Percentiles rank a stretch among this genome's conserved stretches.
Conservation (phyloP, 768 basidiomycete genomes). For the Cyclocybe cylindracea region DNA sequence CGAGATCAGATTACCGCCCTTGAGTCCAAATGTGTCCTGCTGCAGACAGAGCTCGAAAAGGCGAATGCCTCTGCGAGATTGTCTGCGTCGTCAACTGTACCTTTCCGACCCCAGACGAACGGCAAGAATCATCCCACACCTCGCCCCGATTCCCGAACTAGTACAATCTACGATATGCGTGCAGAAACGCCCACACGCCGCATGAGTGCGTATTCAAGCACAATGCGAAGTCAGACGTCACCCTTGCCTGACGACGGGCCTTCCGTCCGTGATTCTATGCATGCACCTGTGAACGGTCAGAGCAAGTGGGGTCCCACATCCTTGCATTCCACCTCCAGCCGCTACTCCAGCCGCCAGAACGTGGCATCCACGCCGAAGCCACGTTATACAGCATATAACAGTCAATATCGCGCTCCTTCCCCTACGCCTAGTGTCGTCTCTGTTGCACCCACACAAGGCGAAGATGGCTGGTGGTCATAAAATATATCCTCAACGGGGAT, state of each 20-base stretch:
- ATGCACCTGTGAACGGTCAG: slow-evolving; percentile 38
- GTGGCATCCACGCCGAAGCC: slow-evolving; percentile 38
- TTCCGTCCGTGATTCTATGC: slow-evolving; percentile 77
- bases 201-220: slow-evolving; percentile 26
- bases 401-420: slow-evolving; percentile 46
- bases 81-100: slow-evolving; percentile 27
- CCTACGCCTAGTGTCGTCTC: slow-evolving; percentile 81
- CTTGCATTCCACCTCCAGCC: slow-evolving; percentile 34
- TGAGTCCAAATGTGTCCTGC: slow-evolving; percentile 56
- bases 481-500: background rate
- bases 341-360: slow-evolving; percentile 30
- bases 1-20: slow-evolving; percentile 66
- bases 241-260: slow-evolving; percentile 45
- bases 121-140: slow-evolving; percentile 45
- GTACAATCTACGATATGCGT: slow-evolving; percentile 57
- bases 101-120: slow-evolving; percentile 43
- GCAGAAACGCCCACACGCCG: slow-evolving; percentile 52
- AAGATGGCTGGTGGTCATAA: slow-evolving; percentile 82
- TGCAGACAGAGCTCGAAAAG: slow-evolving; percentile 62
- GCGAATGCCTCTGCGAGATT: slow-evolving; percentile 29
- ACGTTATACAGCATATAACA: slow-evolving; percentile 21
- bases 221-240: slow-evolving; percentile 10
- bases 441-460: slow-evolving; percentile 63
- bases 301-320: slow-evolving; percentile 27
- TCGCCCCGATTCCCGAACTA: slow-evolving; percentile 77